Evolutionary conservation across 352 stramenopile genomes (phyloP).

Genomic region (Thalassiosira gravida): DNA sequence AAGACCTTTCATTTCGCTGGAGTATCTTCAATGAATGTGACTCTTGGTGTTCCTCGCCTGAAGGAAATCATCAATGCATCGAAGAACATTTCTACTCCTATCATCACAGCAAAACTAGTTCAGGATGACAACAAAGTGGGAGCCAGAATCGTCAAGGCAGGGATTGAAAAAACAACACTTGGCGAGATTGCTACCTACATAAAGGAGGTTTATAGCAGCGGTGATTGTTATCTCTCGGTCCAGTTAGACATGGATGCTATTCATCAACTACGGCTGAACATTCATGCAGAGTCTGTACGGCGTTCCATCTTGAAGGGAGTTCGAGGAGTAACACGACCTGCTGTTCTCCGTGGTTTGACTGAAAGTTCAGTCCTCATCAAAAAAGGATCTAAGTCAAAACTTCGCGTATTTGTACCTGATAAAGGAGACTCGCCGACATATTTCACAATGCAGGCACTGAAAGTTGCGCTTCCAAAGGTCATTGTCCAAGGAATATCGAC

Average conservation of each 20-base stretch:
- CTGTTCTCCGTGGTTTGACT: slow-evolving; percentile 84
- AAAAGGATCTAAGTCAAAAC: slow-evolving; percentile 76
- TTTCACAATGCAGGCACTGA: slow-evolving; percentile 94
- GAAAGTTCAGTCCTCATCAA: slow-evolving; percentile 85
- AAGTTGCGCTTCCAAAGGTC: slow-evolving; percentile 92
- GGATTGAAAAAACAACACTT: slow-evolving; percentile 98
- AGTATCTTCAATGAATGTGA: slow-evolving; percentile 97
- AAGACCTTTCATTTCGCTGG: slow-evolving; percentile 99
- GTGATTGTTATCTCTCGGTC: slow-evolving; percentile 94
- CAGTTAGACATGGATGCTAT: slow-evolving; percentile 96
- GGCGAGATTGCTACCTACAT: slow-evolving; percentile 93
- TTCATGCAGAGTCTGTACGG: slow-evolving; percentile 91
- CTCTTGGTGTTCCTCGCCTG: slow-evolving; percentile 97
- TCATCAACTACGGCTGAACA: slow-evolving; percentile 94
- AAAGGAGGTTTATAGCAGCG: slow-evolving; percentile 95
- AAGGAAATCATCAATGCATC: slow-evolving; percentile 99
- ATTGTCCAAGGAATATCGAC: slow-evolving; percentile 98
- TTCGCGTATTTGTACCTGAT: slow-evolving; percentile 86
- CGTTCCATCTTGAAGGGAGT: slow-evolving; percentile 91
- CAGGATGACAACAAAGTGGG: slow-evolving; percentile 95
- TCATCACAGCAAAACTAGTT: slow-evolving; percentile 97
- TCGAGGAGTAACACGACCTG: slow-evolving; percentile 88
- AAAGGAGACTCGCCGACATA: slow-evolving; percentile 78
- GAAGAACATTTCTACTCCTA: slow-evolving; percentile 98
- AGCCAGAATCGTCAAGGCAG: slow-evolving; percentile 96